These are phyloP conservation scores for Sarocladium kiliense DNA, from an alignment of 2,329 filamentous ascomycete species.

Conservation along the genomic window DNA sequence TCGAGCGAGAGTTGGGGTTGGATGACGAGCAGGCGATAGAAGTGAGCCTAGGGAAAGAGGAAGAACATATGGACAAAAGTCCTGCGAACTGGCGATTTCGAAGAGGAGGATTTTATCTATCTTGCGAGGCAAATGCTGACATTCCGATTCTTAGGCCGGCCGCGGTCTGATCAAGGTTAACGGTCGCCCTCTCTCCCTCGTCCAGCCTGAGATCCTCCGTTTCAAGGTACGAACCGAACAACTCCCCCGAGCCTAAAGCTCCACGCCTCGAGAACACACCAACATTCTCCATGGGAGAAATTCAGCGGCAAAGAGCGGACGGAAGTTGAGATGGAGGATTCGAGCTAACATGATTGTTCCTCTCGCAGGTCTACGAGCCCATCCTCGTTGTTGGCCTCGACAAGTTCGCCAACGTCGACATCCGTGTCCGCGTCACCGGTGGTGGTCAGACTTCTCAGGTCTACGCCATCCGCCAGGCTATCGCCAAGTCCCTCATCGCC, in stretches of 20 bases:
- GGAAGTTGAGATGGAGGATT: too few relatives aligned
- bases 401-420: slow-evolving; percentile 95
- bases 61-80: neutral
- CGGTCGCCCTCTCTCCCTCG: slow-evolving; percentile 88
- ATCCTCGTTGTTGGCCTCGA: slow-evolving; percentile 94
- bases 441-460: slow-evolving; percentile 97
- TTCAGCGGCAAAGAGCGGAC: too few relatives aligned
- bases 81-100: too few relatives aligned
- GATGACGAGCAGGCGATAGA: too few relatives aligned
- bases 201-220: slow-evolving; percentile 93
- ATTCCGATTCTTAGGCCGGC: slow-evolving; percentile 29
- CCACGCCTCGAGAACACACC: neutral
- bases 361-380: slow-evolving; percentile 93
- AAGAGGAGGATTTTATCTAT: neutral
- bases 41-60: neutral
- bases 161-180: slow-evolving; percentile 95
- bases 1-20: slow-evolving; percentile 1
- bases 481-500: slow-evolving; percentile 71
- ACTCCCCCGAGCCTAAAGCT: neutral
- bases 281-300: too few relatives aligned
- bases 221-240: slow-evolving; percentile 69
- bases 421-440: slow-evolving; percentile 91
- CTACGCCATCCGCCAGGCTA: slow-evolving; percentile 98
- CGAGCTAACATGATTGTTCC: neutral
- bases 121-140: slow-evolving; percentile 22